Evolutionary conservation across 441 rosid species (phyloP).

Genomic region (Sinapis alba): DNA sequence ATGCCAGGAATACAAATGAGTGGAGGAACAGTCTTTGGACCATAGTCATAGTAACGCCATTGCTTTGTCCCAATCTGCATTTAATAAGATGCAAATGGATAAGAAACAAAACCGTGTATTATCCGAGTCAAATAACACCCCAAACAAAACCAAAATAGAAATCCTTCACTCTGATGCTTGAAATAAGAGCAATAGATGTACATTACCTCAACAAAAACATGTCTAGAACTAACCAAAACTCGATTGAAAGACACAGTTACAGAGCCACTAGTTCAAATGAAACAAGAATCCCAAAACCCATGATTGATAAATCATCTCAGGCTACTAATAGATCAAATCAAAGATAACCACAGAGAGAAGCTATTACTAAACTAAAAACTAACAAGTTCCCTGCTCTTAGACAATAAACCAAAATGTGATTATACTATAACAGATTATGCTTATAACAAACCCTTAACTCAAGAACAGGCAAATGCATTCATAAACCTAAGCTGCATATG

Average conservation of each 20-base stretch:
- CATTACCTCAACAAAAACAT: not conserved
- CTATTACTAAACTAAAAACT: not conserved
- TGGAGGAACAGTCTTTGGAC: constrained; percentile 95
- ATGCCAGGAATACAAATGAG: constrained; percentile 96
- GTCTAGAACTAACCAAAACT: not conserved
- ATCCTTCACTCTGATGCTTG: not conserved
- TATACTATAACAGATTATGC: not conserved
- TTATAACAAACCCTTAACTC: too few species aligned
- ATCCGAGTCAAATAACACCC: not conserved
- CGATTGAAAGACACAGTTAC: not conserved
- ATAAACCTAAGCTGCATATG: too few species aligned
- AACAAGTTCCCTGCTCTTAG: not conserved
- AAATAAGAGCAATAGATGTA: not conserved
- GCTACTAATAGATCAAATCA: not conserved
- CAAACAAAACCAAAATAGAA: not conserved
- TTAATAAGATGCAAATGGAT: not conserved
- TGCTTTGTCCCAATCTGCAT: constrained; percentile 91
- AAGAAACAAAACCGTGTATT: not conserved
- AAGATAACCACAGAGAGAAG: not conserved
- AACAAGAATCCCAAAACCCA: not conserved
- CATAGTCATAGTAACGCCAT: constrained; percentile 98
- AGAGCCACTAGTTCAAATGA: not conserved
- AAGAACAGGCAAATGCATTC: constrained; percentile 24
- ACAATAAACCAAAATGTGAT: not conserved
- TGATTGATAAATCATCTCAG: too few species aligned